Percentiles rank a stretch among this genome's conserved stretches.
These are phyloP conservation scores for Peronospora destructor DNA, from an alignment of 352 stramenopile species.

Conservation along the genomic window DNA sequence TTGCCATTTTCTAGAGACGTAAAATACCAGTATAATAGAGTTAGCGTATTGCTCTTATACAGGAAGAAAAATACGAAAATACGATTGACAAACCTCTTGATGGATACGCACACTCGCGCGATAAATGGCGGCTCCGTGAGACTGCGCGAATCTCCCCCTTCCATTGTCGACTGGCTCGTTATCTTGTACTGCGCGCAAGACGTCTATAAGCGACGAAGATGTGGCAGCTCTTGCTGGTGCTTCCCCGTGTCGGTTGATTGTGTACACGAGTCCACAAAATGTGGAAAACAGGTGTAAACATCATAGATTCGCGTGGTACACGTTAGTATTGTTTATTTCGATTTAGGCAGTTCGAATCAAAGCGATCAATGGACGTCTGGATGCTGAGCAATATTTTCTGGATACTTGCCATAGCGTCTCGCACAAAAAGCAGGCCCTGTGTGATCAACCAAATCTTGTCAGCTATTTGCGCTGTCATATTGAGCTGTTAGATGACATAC, in stretches of 20 bases:
- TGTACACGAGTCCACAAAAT: conserved; percentile 5
- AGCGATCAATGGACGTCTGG: conserved; percentile 34
- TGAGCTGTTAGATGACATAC: conserved; percentile 13
- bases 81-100: conserved; percentile 49
- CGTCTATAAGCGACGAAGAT: background rate
- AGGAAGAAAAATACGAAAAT: background rate
- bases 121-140: conserved; percentile 77
- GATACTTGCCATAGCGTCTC: conserved; percentile 37
- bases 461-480: background rate
- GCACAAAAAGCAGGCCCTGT: conserved; percentile 37
- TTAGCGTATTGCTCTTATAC: background rate
- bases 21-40: background rate
- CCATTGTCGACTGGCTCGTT: conserved; percentile 16
- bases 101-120: conserved; percentile 64
- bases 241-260: conserved; percentile 22
- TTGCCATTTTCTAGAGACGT: conserved; percentile 87
- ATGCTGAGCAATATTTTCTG: conserved; percentile 42
- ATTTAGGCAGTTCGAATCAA: conserved; percentile 27
- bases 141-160: conserved; percentile 50
- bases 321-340: conserved; percentile 12
- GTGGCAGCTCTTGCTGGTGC: conserved; percentile 12
- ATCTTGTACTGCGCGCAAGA: background rate
- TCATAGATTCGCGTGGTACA: conserved; percentile 7
- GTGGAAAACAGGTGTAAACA: conserved; percentile 7
- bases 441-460: background rate